Base-by-base conservation (phyloP, 768 basidiomycete species). In the Tulasnella sp. region DNA sequence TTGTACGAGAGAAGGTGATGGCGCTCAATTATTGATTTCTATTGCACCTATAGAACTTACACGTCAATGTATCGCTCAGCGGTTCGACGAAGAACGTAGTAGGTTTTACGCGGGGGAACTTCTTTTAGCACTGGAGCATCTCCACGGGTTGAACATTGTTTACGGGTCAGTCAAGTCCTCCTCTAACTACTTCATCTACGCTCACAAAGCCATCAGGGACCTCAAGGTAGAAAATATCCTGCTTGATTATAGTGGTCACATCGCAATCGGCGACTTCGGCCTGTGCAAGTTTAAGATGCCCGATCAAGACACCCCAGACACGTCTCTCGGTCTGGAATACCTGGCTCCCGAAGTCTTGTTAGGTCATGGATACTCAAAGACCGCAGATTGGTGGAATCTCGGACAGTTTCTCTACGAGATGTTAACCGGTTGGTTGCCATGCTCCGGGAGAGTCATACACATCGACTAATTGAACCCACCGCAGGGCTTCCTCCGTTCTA, bases 341-440 rank as follows among this genome's bases (percentile, higher is more conserved):
- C 90, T 97, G 48, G 95, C 96, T 8, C 95, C 95, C 0, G 94
- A 95, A 84, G 93, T 96, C 82, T 86, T 89, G 20, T 86, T 87
- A 0, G 88, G 88, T 0, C 87, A 88, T 60, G 87, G 88, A 1
- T 89, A 89, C 83, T 87, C 87, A 75, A 94, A 94, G 86, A 91
- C 92, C n/a, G 97, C 98, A 81, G 97, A 98, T 85, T 98, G 97
- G 96, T 98, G 97, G 97, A 98, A 96, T 4, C 90, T 98, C 24
- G 97, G 97, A 77, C 97, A 98, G 9, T 88, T 99, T 50, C 86
- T 95, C 79, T 95, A 95, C 83, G 95, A 97, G 87, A 97, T 97
- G 97, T 89, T 99, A 69, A 93, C 96, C 12, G 97, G 97, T 28
- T 90, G 98, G 3, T 97, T 96, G 24, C 97, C 96, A 0, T 98